Evolutionary conservation across 169 alveolate species (phyloP), one percentile per base, ranked within the genome.

Genomic region (Cyclospora cayetanensis): DNA sequence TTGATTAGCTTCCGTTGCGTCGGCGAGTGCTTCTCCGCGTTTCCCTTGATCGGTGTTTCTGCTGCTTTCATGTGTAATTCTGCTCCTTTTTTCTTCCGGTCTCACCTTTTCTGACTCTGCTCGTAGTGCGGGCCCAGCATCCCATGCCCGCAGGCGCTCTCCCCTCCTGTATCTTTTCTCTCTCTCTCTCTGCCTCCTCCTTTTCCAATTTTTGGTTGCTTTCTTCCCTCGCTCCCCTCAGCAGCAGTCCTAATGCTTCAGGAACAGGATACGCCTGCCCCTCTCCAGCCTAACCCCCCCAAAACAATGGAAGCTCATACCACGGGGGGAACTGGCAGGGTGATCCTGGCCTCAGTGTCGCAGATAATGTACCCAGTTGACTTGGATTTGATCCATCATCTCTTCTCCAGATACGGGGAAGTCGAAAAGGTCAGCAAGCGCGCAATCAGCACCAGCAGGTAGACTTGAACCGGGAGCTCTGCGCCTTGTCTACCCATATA

Each of bases 361-460:
- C 93, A 95, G 72, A 41, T 95, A 25, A 91, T 92, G 43, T 95
- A 93, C 55, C 96, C 95, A 11, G 96, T 95, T 15, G 96, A 95
- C 79, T 84, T 95, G 53, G 96, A 95, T 35, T 77, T 95, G 87
- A 95, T 95, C 50, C 95, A 95, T 77, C 93, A 77, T 60, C 91
- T 95, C 72, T 95, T 95, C 84, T 89, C 94, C 55, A 93, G 90
- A 76, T 95, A 90, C 70, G 96, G 96, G 72, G 63, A 90, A 35
- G 52, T 90, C 22, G 91, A 77, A 29, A 90, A 79, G 93, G 91
- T 90, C 72, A 27, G 89, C n/a, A 20, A n/a, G 35, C 5, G 72
- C n/a, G 11, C 15, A 12, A 12, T n/a, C n/a, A 60, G 31, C 72
- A 60, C 35, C 72, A 60, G 7, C 60, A 22, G 22, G 66, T 53